A percentile compares a stretch with the other conserved stretches of the same genome.
phyloP scores from a whole-genome alignment of 2,329 filamentous ascomycete species.

The Ophiosphaerella narmari region DNA sequence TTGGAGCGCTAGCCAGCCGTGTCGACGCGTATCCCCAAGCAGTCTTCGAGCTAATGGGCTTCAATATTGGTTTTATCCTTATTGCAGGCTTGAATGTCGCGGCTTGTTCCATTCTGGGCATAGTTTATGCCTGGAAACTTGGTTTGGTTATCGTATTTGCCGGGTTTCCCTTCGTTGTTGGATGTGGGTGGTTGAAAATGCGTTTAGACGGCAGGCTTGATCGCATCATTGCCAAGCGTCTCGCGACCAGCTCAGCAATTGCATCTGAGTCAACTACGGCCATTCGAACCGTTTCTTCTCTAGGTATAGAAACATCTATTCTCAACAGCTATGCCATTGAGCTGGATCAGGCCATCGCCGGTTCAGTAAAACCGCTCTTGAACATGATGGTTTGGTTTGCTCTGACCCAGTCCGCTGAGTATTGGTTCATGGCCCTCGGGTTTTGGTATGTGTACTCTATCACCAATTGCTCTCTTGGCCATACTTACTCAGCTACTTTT shows the following conservation, averaged over 20 bases:
- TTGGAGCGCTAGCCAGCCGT: constrained; percentile 73
- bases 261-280: constrained; percentile 41
- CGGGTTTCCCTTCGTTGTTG: constrained; percentile 9
- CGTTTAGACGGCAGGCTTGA: constrained; percentile 61
- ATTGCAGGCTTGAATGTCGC: constrained; percentile 10
- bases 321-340: constrained; percentile 68
- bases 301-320: constrained; percentile 70
- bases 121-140: constrained; percentile 19
- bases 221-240: constrained; percentile 62
- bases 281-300: constrained; percentile 85
- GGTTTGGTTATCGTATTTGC: constrained; percentile 15
- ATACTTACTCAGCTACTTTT: no score
- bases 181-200: constrained; percentile 72
- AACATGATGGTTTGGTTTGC: constrained; percentile 66
- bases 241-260: constrained; percentile 69
- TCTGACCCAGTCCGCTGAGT: constrained; percentile 77
- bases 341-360: constrained; percentile 56
- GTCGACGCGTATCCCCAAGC: constrained; percentile 51
- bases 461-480: not conserved
- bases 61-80: constrained; percentile 16
- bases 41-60: constrained; percentile 47
- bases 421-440: constrained; percentile 76
- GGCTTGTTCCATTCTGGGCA: constrained; percentile 11
- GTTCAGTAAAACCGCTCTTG: constrained; percentile 11
- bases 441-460: constrained; percentile 66